Evolutionary conservation across 1,139 yeast species (phyloP), one percentile per base, ranked within the genome.

Genomic region (Trichomonascaceae sp.): DNA sequence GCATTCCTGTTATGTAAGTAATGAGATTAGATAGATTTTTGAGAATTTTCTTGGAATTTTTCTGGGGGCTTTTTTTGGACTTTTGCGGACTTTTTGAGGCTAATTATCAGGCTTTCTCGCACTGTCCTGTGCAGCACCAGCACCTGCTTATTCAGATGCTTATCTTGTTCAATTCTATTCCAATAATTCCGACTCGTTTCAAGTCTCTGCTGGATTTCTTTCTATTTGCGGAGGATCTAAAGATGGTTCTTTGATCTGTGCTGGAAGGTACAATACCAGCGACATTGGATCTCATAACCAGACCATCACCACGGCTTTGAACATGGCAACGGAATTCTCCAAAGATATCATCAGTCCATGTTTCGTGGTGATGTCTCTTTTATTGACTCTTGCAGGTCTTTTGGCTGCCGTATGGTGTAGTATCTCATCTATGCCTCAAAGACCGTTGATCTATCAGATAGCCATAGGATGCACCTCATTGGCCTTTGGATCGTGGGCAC

Each of bases 401-500:
- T 53, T 78, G 1, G 55, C 75, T 13, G 48, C 58, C 1, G 18
- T 57, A 10, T 60, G 60, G 58, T 45, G 50, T 12, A 32, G 55
- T 1, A 57, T 76, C 20, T 61, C 78, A 13, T 83, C 82, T 66
- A 65, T 70, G 5, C 61, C 75, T 1, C 61, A 81, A 13, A 85
- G 85, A 0, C 69, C 74, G 10, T 58, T 80, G 8, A 65, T 74
- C 4, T 68, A 70, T 30, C 74, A 70, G 50, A 58, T 72, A 2
- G 65, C 73, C 9, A 60, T 79, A 39, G 64, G 70, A 0, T 56
- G 79, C 18, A 68, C 79, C 3, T 68, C 76, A 0, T 54, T 72
- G 0, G 66, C 77, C 50, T 71, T 77, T 24, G 61, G 84, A 10
- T 54, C 83, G 2, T 84, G 89, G 87, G 87, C 87, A 0, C 68